A percentile compares a stretch with the other conserved stretches of the same genome.
Conservation (phyloP, 2,329 filamentous ascomycete genomes). For the Dothideomycetidae sp. region DNA sequence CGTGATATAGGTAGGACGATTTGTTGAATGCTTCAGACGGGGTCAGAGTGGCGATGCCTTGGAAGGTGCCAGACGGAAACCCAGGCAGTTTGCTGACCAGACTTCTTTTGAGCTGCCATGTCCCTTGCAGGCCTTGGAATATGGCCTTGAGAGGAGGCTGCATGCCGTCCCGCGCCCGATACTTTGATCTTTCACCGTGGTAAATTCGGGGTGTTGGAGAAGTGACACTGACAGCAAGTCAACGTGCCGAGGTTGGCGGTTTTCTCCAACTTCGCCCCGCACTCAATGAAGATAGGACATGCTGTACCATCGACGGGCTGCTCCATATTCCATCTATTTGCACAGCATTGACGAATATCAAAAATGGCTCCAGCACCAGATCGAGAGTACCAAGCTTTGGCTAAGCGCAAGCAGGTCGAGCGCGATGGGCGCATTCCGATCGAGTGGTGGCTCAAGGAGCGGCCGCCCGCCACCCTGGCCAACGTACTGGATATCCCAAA, state of each 20-base stretch:
- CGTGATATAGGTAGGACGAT: slow-evolving; percentile 21
- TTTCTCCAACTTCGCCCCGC: no score
- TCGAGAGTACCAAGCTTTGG: slow-evolving; percentile 30
- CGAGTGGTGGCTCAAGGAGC: slow-evolving; percentile 29
- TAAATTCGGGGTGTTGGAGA: no score
- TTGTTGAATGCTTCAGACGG: slow-evolving; percentile 16
- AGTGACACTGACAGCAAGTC: no score
- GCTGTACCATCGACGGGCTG: no score
- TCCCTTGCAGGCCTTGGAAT: slow-evolving; percentile 21
- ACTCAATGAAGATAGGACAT: no score
- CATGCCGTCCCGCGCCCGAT: no score
- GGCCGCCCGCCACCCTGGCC: slow-evolving; percentile 17
- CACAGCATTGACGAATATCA: no score
- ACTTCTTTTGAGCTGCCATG: slow-evolving; percentile 21
- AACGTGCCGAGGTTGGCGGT: no score
- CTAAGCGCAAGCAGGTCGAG: slow-evolving; percentile 30
- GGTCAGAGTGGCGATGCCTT: slow-evolving; percentile 23
- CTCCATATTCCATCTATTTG: no score
- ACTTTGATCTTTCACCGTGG: no score
- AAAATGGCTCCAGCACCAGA: slow-evolving; percentile 17
- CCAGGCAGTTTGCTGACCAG: slow-evolving; percentile 21
- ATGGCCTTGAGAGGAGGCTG: slow-evolving; percentile 15
- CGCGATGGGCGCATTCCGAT: slow-evolving; percentile 28
- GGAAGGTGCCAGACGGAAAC: slow-evolving; percentile 24
- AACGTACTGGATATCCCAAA: slow-evolving; percentile 37